Conservation (phyloP, 495 filamentous ascomycete species). For the Penicillium lividum region DNA sequence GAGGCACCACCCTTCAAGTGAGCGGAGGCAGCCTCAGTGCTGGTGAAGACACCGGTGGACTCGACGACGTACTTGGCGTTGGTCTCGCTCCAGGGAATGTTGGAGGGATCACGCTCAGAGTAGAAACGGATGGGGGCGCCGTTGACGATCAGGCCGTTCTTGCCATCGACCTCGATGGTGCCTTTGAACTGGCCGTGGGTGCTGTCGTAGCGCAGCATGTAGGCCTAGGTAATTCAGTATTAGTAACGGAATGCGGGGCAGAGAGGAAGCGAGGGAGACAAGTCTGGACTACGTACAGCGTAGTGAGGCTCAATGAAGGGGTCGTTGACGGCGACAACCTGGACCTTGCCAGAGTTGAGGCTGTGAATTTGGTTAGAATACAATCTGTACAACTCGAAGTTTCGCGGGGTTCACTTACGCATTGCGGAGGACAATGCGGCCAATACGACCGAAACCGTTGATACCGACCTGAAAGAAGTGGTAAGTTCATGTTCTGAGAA, state of each 20-base stretch:
- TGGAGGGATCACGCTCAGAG: slow-evolving; percentile 84
- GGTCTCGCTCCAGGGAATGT: slow-evolving; percentile 88
- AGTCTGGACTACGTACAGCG: slow-evolving; percentile 67
- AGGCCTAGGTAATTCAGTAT: slow-evolving; percentile 58
- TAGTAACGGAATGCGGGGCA: not conserved
- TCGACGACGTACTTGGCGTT: slow-evolving; percentile 96
- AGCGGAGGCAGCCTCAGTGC: slow-evolving; percentile 88
- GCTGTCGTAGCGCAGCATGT: slow-evolving; percentile 99
- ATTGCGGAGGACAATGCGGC: slow-evolving; percentile 90
- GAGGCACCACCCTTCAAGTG: slow-evolving; percentile 99
- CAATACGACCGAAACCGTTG: slow-evolving; percentile 99
- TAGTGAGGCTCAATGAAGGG: slow-evolving; percentile 99
- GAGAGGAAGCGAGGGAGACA: not conserved
- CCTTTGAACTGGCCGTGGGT: slow-evolving; percentile 98
- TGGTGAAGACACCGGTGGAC: slow-evolving; percentile 99
- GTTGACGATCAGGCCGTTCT: slow-evolving; percentile 81
- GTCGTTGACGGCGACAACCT: slow-evolving; percentile 96
- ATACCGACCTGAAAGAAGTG: slow-evolving; percentile 73
- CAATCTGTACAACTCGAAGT: slow-evolving; percentile 11
- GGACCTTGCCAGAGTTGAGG: slow-evolving; percentile 78
- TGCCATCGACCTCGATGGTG: slow-evolving; percentile 65
- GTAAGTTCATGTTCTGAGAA: slow-evolving; percentile 2
- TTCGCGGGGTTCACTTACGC: slow-evolving; percentile 55
- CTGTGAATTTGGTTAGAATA: slow-evolving; percentile 55
- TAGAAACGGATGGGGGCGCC: slow-evolving; percentile 97